Evolutionary conservation across 2,329 filamentous ascomycete species (phyloP), one percentile per base, ranked within the genome.

Genomic region (Colletotrichum costaricense): DNA sequence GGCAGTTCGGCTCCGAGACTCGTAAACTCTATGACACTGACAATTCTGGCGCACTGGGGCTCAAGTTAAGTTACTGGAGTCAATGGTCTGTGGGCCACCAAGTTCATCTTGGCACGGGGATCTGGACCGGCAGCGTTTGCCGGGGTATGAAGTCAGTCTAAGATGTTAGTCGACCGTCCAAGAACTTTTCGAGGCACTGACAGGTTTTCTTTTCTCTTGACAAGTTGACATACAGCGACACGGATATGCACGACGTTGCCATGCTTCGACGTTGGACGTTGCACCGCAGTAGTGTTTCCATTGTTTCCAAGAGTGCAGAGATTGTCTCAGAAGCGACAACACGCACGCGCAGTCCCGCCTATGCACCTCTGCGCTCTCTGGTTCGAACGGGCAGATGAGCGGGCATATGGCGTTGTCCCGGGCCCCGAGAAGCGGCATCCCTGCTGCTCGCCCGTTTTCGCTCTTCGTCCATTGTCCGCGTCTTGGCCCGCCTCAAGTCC

Each of bases 1-100:
- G 69, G 64, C 35, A 69, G 57, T 30, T 69, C 64, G 69, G 69
- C 49, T 16, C 64, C 65, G 64, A 69, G 58, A 22, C 8, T 26
- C n/a, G 49, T 52, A 52, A 22, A 62, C 58, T 24, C 4, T 38
- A 46, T 49, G 24, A 46, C 38, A n/a, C 24, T 55, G 52, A 12
- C 16, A 6, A 46, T 49, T 35, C 24, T 62, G 22, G 35, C 14
- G 33, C 22, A 11, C 6, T 42, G 22, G 33, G 11, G 16, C 6
- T 42, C 6, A 42, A 19, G 38, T 26, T 38, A 22, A 26, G 12
- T 42, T 42, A 42, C 38, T 42, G 38, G 38, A 42, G 14, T 42
- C 14, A 19, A 19, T 42, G 57, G 35, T 16, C 22, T 26, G 33
- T n/a, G 42, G 42, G 42, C 42, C 42, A 11, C 42, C 8, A 8